A percentile compares a stretch with the other conserved stretches of the same genome.
Conservation (phyloP, 768 basidiomycete genomes). For the Royoungia palumana region DNA sequence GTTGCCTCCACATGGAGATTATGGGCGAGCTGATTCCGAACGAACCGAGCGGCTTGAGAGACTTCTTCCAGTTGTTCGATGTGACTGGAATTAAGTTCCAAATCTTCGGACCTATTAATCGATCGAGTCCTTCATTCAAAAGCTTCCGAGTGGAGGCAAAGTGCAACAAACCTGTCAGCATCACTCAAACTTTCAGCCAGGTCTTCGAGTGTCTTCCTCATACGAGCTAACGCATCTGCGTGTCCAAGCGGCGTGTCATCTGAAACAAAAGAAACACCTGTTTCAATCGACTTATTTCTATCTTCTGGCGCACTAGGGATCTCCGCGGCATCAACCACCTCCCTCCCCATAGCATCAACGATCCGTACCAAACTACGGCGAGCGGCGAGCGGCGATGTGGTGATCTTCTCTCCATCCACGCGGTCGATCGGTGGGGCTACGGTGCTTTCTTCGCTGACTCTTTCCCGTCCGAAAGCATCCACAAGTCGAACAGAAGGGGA, state of each 20-base stretch:
- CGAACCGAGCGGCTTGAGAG: slow-evolving; percentile 50
- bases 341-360: slow-evolving; percentile 68
- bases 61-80: slow-evolving; percentile 50
- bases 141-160: neutral
- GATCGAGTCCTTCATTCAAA: slow-evolving; percentile 5
- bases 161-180: slow-evolving; percentile 47
- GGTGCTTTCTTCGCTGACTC: slow-evolving; percentile 16
- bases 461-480: slow-evolving; percentile 66
- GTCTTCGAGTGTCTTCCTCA: slow-evolving; percentile 56
- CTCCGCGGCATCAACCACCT: slow-evolving; percentile 39
- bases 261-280: slow-evolving; percentile 19
- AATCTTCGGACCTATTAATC: slow-evolving; percentile 38
- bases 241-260: slow-evolving; percentile 32
- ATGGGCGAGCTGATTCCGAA: slow-evolving; percentile 43
- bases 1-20: slow-evolving; percentile 40
- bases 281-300: slow-evolving; percentile 16
- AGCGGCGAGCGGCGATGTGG: slow-evolving; percentile 14
- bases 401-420: slow-evolving; percentile 20
- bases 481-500: slow-evolving; percentile 59
- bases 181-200: slow-evolving; percentile 55
- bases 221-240: slow-evolving; percentile 51
- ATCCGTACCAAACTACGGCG: slow-evolving; percentile 49
- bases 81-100: slow-evolving; percentile 40
- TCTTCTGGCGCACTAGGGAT: slow-evolving; percentile 32
- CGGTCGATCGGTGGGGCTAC: neutral